phyloP scores from a whole-genome alignment of 495 filamentous ascomycete genomes.

The Aspergillus saccharolyticus region DNA sequence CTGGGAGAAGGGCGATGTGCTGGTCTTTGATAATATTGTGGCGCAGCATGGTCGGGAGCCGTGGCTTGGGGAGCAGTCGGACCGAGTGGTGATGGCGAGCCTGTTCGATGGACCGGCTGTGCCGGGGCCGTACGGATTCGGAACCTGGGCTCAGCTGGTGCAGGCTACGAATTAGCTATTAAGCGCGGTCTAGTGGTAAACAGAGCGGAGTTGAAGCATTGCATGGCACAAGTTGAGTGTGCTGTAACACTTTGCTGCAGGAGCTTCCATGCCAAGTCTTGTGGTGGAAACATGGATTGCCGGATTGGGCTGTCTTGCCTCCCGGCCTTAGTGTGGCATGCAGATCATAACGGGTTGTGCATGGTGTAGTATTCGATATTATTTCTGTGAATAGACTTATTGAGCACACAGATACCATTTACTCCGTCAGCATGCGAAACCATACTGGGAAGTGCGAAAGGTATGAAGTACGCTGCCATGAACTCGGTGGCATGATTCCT shows the following conservation, averaged over 20 bases:
- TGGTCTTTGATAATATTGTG: conserved; percentile 45
- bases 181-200: neutral
- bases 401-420: neutral
- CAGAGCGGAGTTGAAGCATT: neutral
- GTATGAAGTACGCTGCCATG: no score
- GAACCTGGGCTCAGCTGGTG: conserved; percentile 43
- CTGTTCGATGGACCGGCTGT: conserved; percentile 39
- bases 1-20: conserved; percentile 38
- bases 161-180: conserved; percentile 23
- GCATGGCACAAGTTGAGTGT: neutral
- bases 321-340: neutral
- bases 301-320: neutral
- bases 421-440: neutral
- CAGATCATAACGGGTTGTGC: neutral
- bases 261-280: neutral
- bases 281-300: neutral
- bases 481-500: no score
- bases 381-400: neutral
- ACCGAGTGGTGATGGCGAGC: conserved; percentile 43
- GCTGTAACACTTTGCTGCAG: neutral
- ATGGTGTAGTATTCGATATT: neutral
- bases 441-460: neutral
- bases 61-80: conserved; percentile 41
- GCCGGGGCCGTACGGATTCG: conserved; percentile 38
- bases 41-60: conserved; percentile 45